phyloP scores from a whole-genome alignment of 352 stramenopile species.

The Achlya hypogyna region DNA sequence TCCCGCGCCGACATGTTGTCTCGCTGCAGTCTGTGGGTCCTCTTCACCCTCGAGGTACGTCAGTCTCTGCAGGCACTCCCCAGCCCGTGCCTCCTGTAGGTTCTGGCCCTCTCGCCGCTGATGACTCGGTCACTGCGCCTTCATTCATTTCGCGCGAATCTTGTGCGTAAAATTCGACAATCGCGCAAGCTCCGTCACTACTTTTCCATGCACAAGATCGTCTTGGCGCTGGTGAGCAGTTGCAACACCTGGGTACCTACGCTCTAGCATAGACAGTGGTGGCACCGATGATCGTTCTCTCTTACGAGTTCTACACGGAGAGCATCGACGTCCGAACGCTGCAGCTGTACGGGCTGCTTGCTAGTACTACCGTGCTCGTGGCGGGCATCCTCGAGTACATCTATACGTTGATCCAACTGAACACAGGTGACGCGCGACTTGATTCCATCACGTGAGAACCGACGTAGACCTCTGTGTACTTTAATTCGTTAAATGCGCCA shows the following conservation, averaged over 20 bases:
- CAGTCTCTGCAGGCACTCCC: neutral
- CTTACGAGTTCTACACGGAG: neutral
- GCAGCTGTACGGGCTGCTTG: conserved; percentile 2
- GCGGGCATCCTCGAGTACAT: neutral
- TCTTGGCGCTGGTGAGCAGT: neutral
- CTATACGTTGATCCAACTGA: conserved; percentile 10
- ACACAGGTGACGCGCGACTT: neutral
- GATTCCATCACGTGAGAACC: too few relatives aligned
- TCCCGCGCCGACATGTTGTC: neutral
- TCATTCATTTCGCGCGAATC: neutral
- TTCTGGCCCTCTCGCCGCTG: neutral
- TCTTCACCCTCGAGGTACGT: neutral
- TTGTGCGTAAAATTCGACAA: neutral
- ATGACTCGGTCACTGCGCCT: neutral
- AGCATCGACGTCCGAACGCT: neutral
- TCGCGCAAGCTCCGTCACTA: neutral
- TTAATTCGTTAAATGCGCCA: too few relatives aligned
- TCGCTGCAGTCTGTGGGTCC: neutral
- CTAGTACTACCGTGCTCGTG: neutral
- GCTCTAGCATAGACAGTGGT: neutral
- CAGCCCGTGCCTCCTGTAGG: neutral
- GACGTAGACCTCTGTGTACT: too few relatives aligned
- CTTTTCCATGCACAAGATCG: neutral
- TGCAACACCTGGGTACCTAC: neutral
- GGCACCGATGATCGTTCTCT: neutral